Base-by-base conservation (phyloP, 2,329 filamentous ascomycete species). In the Calycina herbarum region DNA sequence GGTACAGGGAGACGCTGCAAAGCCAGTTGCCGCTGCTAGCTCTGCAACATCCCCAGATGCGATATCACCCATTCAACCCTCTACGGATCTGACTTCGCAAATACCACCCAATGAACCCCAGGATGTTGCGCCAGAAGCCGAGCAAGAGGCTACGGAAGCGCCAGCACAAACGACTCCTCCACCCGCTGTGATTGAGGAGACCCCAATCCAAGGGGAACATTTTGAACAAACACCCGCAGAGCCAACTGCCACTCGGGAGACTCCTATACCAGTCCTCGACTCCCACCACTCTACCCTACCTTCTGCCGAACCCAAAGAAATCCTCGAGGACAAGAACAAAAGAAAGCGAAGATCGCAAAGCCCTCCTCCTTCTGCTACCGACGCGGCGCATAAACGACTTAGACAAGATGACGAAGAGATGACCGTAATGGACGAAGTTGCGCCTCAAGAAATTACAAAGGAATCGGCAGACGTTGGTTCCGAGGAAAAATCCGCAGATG, bases 331-430 rank as follows among this genome's bases (percentile, higher is more conserved):
- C 70, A 79, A 80, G 51, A 85, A 85, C 71, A 91, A 89, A 77
- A 83, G 89, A 67, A 91, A 90, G 76, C 85, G 88, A 71, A 83
- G 87, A 71, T 91, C 87, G 56, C 81, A 82, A 64, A 90, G 83
- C 64, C 89, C 88, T 42, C 79, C 83, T 24, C 85, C 85, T 8
- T 82, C 81, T 10, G 78, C 80, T 29, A 82, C 86, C 64, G 82
- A 85, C 15, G 77, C 82, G 59, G 80, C 82, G 57, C 80, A 79
- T 61, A 90, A 90, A 74, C 86, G 84, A 67, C 78, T 81, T 11
- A 84, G 83, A 82, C 59, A 80, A 78, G 74, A 75, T 54, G 74
- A 75, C 54, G 66, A 68, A 51, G 45, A 35, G 24, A 64, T 67
- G 27, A 65, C 67, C 15, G 58, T 31, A 13, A 62, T 57, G 57